phyloP scores from a whole-genome alignment of 1,284 basidiomycete genomes.

The Rhodotorula sp. region DNA sequence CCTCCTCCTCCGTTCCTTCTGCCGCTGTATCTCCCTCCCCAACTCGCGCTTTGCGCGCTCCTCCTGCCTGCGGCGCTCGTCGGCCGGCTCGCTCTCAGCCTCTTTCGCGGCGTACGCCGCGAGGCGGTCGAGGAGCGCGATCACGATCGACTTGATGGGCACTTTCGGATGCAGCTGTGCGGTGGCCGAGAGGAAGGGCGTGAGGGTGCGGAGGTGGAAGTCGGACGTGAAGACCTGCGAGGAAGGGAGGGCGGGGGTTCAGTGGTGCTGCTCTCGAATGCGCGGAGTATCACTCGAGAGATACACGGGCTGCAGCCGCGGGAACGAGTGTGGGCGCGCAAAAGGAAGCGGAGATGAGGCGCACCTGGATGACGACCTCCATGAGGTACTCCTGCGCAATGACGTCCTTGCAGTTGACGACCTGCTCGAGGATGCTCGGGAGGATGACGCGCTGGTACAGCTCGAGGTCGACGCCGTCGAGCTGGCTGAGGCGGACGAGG shows the following conservation, averaged over 20 bases:
- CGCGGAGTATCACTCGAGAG: background rate
- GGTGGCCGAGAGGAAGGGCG: constrained; percentile 87
- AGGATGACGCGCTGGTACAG: constrained; percentile 83
- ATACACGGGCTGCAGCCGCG: background rate
- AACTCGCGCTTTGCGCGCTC: constrained; percentile 82
- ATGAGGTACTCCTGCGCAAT: constrained; percentile 97
- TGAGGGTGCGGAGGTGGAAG: constrained; percentile 88
- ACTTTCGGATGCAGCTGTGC: constrained; percentile 93
- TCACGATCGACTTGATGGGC: constrained; percentile 95
- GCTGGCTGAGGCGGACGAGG: constrained; percentile 84
- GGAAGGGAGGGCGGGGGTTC: background rate
- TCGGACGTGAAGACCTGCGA: constrained; percentile 89
- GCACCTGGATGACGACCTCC: constrained; percentile 94
- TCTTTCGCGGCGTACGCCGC: constrained; percentile 90
- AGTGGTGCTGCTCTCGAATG: background rate
- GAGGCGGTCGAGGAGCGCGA: constrained; percentile 90
- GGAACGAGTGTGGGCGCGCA: background rate
- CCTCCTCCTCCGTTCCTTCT: constrained; percentile 48
- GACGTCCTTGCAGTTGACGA: constrained; percentile 93
- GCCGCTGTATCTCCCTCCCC: constrained; percentile 77
- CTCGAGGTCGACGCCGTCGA: constrained; percentile 88
- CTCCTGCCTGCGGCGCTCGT: constrained; percentile 84
- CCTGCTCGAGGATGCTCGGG: constrained; percentile 87
- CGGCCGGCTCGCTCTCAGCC: constrained; percentile 88
- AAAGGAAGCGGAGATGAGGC: constrained; percentile 25